Base-by-base conservation (phyloP, 1,284 basidiomycete species). In the Papiliotrema fonsecae region DNA sequence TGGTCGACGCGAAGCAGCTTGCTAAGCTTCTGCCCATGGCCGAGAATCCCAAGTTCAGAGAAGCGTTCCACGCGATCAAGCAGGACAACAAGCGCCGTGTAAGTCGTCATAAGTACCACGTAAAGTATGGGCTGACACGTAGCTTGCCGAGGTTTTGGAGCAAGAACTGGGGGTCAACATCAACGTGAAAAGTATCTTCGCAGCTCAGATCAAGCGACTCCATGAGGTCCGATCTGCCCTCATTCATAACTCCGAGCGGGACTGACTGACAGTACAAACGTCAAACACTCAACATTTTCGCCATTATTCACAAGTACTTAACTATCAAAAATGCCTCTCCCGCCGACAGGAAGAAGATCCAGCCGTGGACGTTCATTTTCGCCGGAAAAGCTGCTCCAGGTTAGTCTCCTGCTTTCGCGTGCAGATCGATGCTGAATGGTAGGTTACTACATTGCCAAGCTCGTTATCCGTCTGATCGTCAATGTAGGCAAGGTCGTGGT, bases 391-490 rank as follows among this genome's bases (percentile, higher is more conserved):
- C 73, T 40, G 75, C 75, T 2, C 75, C 73, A n/a, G 67, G 65
- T 54, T 45, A 49, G 50, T 45, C 50, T 38, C 43, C 50, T 50
- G 24, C 46, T 6, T 45, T 18, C n/a, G 24, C 13, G 4, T 11
- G 16, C 13, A 14, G 34, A 16, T 16, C 16, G 24, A 4, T 36
- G 24, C 36, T 46, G 19, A 45, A 18, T 5, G 6, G 16, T 25
- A 24, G 67, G 73, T 14, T 77, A 77, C 61, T 75, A 73, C 61
- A 68, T 73, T 35, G 76, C 76, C 51, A 77, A 78, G 64, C 61
- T 72, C 79, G 89, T 88, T n/a, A 93, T 93, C 58, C 86, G 87
- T 42, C 82, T 93, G 46, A 91, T 93, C 67, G 85, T 91, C 61
- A 90, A 90, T 59, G 88, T 89, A 51, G 84, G 87, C 27, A 82